phyloP scores from a whole-genome alignment of 306 rosid genomes.

The Crataegus laevigata region DNA sequence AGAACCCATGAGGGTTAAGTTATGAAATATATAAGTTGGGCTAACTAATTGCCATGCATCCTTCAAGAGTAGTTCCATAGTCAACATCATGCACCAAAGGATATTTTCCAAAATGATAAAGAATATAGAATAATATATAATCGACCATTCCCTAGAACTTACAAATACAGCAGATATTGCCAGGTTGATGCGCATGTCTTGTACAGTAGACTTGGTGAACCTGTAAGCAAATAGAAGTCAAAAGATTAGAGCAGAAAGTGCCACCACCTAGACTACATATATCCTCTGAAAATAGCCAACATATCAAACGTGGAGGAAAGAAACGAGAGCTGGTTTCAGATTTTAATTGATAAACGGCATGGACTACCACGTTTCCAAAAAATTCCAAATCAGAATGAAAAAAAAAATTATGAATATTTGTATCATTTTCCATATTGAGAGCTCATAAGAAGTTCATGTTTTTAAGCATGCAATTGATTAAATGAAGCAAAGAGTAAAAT shows the following conservation, averaged over 20 bases:
- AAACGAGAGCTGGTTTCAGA: background rate
- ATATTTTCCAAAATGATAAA: background rate
- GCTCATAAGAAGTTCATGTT: background rate
- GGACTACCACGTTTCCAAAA: background rate
- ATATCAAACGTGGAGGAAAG: background rate
- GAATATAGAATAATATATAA: background rate
- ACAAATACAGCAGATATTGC: slow-evolving; percentile 85
- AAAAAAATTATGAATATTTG: background rate
- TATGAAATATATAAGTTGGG: background rate
- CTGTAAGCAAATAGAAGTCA: slow-evolving; percentile 44
- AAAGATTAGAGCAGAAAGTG: slow-evolving; percentile 6
- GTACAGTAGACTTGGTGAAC: slow-evolving; percentile 69
- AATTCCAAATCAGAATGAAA: background rate
- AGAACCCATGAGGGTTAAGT: background rate
- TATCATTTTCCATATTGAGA: background rate
- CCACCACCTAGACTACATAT: slow-evolving; percentile 5
- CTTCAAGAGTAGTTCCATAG: background rate
- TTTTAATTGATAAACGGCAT: background rate
- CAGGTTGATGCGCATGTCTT: slow-evolving; percentile 75
- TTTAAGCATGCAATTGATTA: background rate
- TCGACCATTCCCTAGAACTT: slow-evolving; percentile 35
- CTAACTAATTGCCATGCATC: background rate
- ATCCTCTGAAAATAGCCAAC: background rate
- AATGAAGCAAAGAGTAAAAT: background rate
- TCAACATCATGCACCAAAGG: background rate